Conservation (phyloP, 352 stramenopile genomes). For the Globisporangium barbulae region DNA sequence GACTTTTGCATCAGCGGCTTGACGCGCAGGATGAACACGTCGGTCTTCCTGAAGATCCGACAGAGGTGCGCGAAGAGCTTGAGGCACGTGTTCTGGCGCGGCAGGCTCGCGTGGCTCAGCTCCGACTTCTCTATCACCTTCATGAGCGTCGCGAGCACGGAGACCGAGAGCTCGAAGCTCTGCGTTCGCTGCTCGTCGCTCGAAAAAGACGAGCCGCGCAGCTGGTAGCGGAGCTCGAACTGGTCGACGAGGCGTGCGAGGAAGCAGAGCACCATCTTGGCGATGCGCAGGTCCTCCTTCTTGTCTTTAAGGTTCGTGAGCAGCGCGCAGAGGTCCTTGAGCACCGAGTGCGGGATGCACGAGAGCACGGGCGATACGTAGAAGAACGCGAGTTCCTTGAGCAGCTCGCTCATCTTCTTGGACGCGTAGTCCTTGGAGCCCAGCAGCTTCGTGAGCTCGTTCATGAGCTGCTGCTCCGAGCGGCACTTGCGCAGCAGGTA, state of each 20-base stretch:
- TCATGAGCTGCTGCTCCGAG: constrained; percentile 83
- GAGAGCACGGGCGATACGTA: constrained; percentile 56
- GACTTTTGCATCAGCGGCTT: constrained; percentile 50
- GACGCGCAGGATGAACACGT: constrained; percentile 39
- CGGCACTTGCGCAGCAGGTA: constrained; percentile 69
- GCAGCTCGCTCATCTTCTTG: constrained; percentile 67
- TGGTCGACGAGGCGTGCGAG: constrained; percentile 60
- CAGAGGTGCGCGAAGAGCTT: constrained; percentile 65
- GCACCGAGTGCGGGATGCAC: constrained; percentile 55
- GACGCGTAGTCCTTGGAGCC: constrained; percentile 53
- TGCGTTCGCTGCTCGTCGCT: constrained; percentile 26
- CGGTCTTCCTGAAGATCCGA: constrained; percentile 40
- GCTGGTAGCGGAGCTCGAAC: constrained; percentile 43
- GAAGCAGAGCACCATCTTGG: constrained; percentile 56
- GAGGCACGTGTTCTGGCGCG: constrained; percentile 47
- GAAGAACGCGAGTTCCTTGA: constrained; percentile 71
- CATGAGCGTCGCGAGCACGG: constrained; percentile 40
- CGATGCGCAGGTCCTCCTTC: constrained; percentile 75
- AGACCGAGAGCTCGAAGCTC: constrained; percentile 43
- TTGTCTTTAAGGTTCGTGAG: constrained; percentile 77
- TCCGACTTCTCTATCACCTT: constrained; percentile 50
- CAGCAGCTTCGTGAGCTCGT: constrained; percentile 69
- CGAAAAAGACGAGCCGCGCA: neutral
- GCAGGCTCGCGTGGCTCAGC: constrained; percentile 39
- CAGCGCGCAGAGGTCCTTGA: constrained; percentile 59